phyloP scores from a whole-genome alignment of 495 filamentous ascomycete species.

The Tuber borchii region DNA sequence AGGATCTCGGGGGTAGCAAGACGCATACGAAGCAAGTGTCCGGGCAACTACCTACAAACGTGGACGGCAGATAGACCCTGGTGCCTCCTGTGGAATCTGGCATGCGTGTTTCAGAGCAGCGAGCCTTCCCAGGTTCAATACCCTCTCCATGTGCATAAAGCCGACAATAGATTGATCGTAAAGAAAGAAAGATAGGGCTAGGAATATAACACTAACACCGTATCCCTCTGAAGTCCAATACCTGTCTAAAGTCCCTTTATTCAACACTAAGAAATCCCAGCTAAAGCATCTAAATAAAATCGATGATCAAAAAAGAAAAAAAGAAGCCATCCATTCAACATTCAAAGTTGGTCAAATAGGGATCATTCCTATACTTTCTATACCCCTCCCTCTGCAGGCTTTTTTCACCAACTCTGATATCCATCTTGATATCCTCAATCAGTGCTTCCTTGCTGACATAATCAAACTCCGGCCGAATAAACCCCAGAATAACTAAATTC shows the following conservation, averaged over 20 bases:
- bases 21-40: background rate
- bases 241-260: background rate
- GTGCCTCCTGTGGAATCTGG: background rate
- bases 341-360: conserved; percentile 37
- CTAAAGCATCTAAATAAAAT: background rate
- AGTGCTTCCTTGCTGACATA: conserved; percentile 76
- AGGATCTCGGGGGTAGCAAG: background rate
- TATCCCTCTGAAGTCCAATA: background rate
- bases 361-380: conserved; percentile 51
- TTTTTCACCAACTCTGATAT: conserved; percentile 72
- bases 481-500: conserved; percentile 73
- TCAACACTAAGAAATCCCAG: background rate
- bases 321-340: background rate
- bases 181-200: background rate
- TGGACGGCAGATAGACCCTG: background rate
- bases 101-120: background rate
- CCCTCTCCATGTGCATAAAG: background rate
- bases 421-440: conserved; percentile 77
- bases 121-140: background rate
- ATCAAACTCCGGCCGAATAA: conserved; percentile 80
- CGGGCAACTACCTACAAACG: background rate
- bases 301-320: background rate
- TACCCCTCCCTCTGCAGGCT: conserved; percentile 69
- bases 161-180: background rate
- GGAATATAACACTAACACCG: background rate